Percentiles rank a stretch among this genome's conserved stretches.
These are phyloP conservation scores for Zangia roseola DNA, from an alignment of 768 basidiomycete genomes.

Conservation along the genomic window DNA sequence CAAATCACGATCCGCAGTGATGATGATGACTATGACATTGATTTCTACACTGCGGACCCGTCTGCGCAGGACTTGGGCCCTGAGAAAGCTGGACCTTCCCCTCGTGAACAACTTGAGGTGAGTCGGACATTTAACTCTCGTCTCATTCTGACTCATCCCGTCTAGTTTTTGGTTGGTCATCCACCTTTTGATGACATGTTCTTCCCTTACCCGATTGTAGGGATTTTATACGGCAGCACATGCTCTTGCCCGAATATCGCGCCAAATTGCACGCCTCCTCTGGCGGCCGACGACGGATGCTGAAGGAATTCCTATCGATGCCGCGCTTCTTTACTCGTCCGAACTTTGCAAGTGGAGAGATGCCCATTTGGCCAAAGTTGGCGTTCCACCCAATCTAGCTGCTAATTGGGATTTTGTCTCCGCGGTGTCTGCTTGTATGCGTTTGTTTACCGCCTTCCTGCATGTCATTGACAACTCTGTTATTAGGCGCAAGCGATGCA, in stretches of 20 bases:
- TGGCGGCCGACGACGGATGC: slow-evolving; percentile 78
- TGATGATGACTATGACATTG: slow-evolving; percentile 88
- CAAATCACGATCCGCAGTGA: slow-evolving; percentile 41
- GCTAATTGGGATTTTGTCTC: slow-evolving; percentile 89
- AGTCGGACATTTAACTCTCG: slow-evolving; percentile 15
- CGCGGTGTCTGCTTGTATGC: slow-evolving; percentile 62
- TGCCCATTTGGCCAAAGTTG: slow-evolving; percentile 71
- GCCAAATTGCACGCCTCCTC: slow-evolving; percentile 76
- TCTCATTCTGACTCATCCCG: slow-evolving; percentile 8
- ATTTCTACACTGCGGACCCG: slow-evolving; percentile 79
- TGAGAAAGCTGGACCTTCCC: slow-evolving; percentile 57
- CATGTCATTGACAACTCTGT: not conserved
- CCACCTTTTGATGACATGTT: slow-evolving; percentile 2
- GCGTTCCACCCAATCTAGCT: slow-evolving; percentile 83
- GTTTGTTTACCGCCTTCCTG: not conserved
- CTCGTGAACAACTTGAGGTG: slow-evolving; percentile 80
- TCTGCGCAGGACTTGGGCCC: slow-evolving; percentile 46
- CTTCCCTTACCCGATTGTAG: slow-evolving; percentile 36
- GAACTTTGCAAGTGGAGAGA: slow-evolving; percentile 73
- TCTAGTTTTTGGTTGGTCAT: slow-evolving; percentile 64
- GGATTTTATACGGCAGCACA: slow-evolving; percentile 84
- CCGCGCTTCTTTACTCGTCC: slow-evolving; percentile 54
- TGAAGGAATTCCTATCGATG: slow-evolving; percentile 72
- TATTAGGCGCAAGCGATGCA: slow-evolving; percentile 74
- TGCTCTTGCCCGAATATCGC: slow-evolving; percentile 78